A percentile compares a stretch with the other conserved stretches of the same genome.
phyloP scores from a whole-genome alignment of 495 filamentous ascomycete species.

The Opeltia flavorubescens region DNA sequence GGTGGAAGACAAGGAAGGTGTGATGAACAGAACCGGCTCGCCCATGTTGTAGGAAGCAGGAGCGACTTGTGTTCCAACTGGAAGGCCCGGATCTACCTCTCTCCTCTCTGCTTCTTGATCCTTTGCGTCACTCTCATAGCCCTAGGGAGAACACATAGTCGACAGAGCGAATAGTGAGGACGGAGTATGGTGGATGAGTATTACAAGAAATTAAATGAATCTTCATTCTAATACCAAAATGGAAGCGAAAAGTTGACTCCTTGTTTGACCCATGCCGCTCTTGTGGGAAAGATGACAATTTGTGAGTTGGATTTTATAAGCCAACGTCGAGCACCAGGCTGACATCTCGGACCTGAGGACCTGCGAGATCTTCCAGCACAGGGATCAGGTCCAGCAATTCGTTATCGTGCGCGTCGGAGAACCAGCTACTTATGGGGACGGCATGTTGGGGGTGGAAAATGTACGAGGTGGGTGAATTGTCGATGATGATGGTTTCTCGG shows the following conservation, averaged over 20 bases:
- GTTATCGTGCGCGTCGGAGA: constrained; percentile 99
- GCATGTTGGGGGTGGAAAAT: constrained; percentile 99
- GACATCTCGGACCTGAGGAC: constrained; percentile 78
- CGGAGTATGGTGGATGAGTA: constrained; percentile 7
- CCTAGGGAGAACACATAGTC: background rate
- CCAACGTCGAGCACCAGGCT: constrained; percentile 94
- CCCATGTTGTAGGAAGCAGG: no score
- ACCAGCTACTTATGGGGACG: constrained; percentile 99
- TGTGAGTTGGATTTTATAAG: constrained; percentile 39
- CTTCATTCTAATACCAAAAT: constrained; percentile 10
- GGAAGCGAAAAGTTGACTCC: constrained; percentile 3
- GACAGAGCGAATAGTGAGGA: background rate
- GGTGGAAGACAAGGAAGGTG: background rate
- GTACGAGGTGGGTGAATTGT: constrained; percentile 98
- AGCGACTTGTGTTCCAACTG: no score
- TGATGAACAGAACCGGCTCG: no score
- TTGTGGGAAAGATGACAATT: background rate
- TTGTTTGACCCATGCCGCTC: background rate
- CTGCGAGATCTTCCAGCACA: constrained; percentile 92
- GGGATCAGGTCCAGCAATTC: constrained; percentile 96
- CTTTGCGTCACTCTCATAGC: background rate
- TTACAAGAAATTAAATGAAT: constrained; percentile 11
- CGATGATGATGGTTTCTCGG: constrained; percentile 96
- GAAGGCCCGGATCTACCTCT: no score
- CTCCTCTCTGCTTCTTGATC: background rate